Evolutionary conservation across 2,329 filamentous ascomycete genomes (phyloP).

Genomic region (Colletotrichum spinosum): DNA sequence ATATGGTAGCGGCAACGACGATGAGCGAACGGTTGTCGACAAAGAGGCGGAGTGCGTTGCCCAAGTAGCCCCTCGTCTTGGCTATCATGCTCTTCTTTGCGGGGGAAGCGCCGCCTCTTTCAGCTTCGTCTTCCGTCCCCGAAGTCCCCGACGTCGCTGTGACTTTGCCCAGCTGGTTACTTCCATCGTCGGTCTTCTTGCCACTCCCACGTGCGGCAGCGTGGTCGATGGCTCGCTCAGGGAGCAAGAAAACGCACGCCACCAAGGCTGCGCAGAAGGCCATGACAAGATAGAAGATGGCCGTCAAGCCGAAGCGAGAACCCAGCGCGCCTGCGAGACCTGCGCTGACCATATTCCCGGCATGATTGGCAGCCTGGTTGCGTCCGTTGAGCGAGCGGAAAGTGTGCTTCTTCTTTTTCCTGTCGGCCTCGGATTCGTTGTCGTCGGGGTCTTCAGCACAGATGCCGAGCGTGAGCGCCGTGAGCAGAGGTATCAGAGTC

Average conservation of each 20-base stretch:
- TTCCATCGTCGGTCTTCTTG: not conserved
- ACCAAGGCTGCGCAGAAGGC: slow-evolving; percentile 22
- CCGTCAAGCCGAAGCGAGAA: slow-evolving; percentile 11
- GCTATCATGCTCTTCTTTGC: not conserved
- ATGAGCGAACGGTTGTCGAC: slow-evolving; percentile 13
- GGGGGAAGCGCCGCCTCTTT: not conserved
- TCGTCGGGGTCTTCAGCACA: slow-evolving; percentile 4
- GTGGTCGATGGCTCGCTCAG: slow-evolving; percentile 21
- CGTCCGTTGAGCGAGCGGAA: slow-evolving; percentile 23
- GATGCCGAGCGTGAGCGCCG: slow-evolving; percentile 27
- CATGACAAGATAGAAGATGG: slow-evolving; percentile 29
- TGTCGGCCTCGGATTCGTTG: not conserved
- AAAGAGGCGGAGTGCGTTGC: not conserved
- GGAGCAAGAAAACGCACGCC: slow-evolving; percentile 9
- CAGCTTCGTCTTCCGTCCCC: not conserved
- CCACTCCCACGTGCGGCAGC: slow-evolving; percentile 6
- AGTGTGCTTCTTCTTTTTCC: slow-evolving; percentile 16
- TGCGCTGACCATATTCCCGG: slow-evolving; percentile 31
- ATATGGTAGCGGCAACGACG: slow-evolving; percentile 17
- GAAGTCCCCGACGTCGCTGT: no score
- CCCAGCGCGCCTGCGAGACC: slow-evolving; percentile 22
- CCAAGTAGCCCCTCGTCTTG: not conserved
- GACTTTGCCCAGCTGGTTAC: no score
- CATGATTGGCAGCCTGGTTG: slow-evolving; percentile 27
- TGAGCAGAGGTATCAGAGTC: slow-evolving; percentile 23